Conservation (phyloP, 352 stramenopile species). For the Globisporangium parvum region DNA sequence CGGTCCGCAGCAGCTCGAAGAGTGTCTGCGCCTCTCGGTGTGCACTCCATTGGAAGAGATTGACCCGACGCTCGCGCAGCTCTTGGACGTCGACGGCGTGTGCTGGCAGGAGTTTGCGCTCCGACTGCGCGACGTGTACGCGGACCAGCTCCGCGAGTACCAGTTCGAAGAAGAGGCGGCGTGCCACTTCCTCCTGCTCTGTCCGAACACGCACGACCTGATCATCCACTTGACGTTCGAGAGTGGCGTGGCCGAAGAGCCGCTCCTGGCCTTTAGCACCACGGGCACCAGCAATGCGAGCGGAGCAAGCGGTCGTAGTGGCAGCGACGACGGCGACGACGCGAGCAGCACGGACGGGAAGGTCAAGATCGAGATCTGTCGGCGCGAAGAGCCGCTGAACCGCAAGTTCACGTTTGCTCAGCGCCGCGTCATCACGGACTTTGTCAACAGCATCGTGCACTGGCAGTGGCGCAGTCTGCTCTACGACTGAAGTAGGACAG, state of each 20-base stretch:
- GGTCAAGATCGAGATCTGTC: slow-evolving; percentile 74
- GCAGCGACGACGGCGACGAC: slow-evolving; percentile 5
- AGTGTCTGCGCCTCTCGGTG: slow-evolving; percentile 75
- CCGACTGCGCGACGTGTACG: slow-evolving; percentile 71
- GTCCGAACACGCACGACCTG: slow-evolving; percentile 74
- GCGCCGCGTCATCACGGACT: slow-evolving; percentile 75
- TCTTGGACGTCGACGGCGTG: slow-evolving; percentile 60
- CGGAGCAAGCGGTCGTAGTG: slow-evolving; percentile 6
- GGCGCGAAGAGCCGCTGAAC: slow-evolving; percentile 72
- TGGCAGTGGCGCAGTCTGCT: slow-evolving; percentile 85
- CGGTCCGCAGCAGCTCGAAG: slow-evolving; percentile 74
- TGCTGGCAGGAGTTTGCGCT: slow-evolving; percentile 76
- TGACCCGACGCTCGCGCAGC: slow-evolving; percentile 64
- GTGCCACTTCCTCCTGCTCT: slow-evolving; percentile 77
- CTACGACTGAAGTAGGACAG: slow-evolving; percentile 70
- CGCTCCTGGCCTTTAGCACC: slow-evolving; percentile 10
- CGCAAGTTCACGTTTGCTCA: slow-evolving; percentile 78
- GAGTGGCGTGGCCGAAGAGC: slow-evolving; percentile 21
- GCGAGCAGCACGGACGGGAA: neutral
- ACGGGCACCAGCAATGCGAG: slow-evolving; percentile 19
- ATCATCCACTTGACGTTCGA: slow-evolving; percentile 85
- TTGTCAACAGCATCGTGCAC: slow-evolving; percentile 85
- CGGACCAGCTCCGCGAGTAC: slow-evolving; percentile 78
- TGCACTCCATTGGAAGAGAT: slow-evolving; percentile 73
- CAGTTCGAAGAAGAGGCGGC: slow-evolving; percentile 71